Percentiles rank a stretch among this genome's conserved stretches.
Evolutionary conservation across 371 early-diverging fungal species (phyloP).

Genomic region (Mortierella sp.): DNA sequence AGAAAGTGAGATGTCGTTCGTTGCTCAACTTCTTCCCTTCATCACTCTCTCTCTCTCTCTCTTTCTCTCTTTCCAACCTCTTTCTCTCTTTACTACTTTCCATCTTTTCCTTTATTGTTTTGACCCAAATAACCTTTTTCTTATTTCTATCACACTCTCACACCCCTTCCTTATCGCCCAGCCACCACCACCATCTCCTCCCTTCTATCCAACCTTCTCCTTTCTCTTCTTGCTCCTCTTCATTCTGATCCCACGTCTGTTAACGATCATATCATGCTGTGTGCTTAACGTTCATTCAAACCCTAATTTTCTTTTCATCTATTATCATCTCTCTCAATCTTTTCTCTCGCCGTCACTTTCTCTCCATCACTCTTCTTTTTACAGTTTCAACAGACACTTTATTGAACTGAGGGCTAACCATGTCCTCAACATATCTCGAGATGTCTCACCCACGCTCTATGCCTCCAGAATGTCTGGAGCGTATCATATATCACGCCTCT

Average conservation of each 20-base stretch:
- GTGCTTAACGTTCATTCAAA: background rate
- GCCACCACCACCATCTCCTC: too few relatives aligned
- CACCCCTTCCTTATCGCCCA: too few relatives aligned
- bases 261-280: background rate
- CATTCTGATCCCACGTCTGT: background rate
- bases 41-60: constrained; percentile 3
- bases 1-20: too few relatives aligned
- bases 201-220: background rate
- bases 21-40: constrained; percentile 1
- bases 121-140: too few relatives aligned
- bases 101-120: too few relatives aligned
- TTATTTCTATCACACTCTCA: too few relatives aligned
- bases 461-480: constrained; percentile 38
- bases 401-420: background rate
- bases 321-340: background rate
- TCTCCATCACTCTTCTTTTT: background rate
- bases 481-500: constrained; percentile 27
- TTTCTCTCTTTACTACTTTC: background rate
- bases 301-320: background rate
- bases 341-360: background rate
- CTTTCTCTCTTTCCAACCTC: background rate
- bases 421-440: background rate
- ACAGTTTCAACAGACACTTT: background rate
- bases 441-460: constrained; percentile 9
- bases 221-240: background rate